Conservation (phyloP, 352 stramenopile genomes). For the Phytophthora pistaciae region DNA sequence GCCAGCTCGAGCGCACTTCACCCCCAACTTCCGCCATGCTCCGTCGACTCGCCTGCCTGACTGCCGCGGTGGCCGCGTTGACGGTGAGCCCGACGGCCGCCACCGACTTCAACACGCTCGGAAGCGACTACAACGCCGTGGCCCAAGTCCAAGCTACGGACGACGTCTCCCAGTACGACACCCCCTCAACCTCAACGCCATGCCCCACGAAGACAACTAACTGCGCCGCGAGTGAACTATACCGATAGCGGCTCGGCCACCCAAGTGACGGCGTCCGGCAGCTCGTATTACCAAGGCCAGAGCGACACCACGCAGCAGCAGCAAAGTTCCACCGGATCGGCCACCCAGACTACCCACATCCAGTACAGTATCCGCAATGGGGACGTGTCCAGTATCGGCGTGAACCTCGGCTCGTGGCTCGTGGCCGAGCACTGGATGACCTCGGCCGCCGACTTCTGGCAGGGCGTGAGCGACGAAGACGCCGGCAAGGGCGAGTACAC, state of each 20-base stretch:
- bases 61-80: constrained; percentile 6
- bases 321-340: constrained; percentile 5
- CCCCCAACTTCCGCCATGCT: constrained; percentile 17
- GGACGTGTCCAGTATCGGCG: constrained; percentile 51
- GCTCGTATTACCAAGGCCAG: constrained; percentile 10
- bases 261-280: background rate
- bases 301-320: constrained; percentile 9
- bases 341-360: constrained; percentile 43
- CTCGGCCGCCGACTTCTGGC: constrained; percentile 57
- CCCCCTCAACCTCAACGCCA: background rate
- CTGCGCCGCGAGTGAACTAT: background rate
- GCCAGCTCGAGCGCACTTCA: constrained; percentile 2
- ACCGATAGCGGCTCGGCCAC: background rate
- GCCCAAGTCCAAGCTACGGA: constrained; percentile 10
- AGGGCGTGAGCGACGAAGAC: constrained; percentile 45
- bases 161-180: constrained; percentile 19
- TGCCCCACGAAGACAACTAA: background rate
- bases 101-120: constrained; percentile 25
- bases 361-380: constrained; percentile 71
- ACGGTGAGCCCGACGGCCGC: constrained; percentile 4
- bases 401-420: constrained; percentile 82
- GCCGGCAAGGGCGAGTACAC: constrained; percentile 64
- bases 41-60: constrained; percentile 20
- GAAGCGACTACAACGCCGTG: constrained; percentile 14
- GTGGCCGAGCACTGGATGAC: constrained; percentile 88